phyloP scores from a whole-genome alignment of 352 stramenopile species.

The Phytophthora lateralis region DNA sequence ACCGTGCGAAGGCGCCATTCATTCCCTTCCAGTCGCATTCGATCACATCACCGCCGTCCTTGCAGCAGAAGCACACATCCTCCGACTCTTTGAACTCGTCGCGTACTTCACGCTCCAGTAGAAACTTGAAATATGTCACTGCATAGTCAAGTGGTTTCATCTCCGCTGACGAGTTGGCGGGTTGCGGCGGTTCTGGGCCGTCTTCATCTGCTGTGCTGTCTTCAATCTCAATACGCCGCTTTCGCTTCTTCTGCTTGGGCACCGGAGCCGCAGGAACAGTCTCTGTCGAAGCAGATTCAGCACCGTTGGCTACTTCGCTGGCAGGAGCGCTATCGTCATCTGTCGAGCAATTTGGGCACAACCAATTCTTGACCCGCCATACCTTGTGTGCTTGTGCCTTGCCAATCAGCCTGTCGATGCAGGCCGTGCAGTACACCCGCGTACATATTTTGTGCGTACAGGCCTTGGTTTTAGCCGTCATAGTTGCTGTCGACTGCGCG shows the following conservation, averaged over 20 bases:
- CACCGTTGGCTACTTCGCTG: slow-evolving; percentile 2
- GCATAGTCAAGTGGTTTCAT: slow-evolving; percentile 73
- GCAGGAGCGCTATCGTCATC: slow-evolving; percentile 12
- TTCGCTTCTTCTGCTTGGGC: slow-evolving; percentile 54
- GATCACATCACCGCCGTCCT: slow-evolving; percentile 79
- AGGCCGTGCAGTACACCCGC: slow-evolving; percentile 59
- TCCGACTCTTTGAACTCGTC: slow-evolving; percentile 57
- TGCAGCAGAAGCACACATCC: slow-evolving; percentile 87
- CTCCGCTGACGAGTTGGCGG: slow-evolving; percentile 2
- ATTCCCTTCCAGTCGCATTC: slow-evolving; percentile 77
- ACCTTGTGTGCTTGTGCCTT: slow-evolving; percentile 63
- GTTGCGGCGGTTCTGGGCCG: background rate
- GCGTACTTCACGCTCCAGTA: slow-evolving; percentile 49
- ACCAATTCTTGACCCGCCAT: slow-evolving; percentile 59
- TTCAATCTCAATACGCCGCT: slow-evolving; percentile 37
- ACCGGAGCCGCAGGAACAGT: slow-evolving; percentile 1
- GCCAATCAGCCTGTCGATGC: slow-evolving; percentile 66
- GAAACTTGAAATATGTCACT: slow-evolving; percentile 71
- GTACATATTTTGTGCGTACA: slow-evolving; percentile 55
- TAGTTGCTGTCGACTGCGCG: slow-evolving; percentile 29
- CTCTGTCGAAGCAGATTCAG: background rate
- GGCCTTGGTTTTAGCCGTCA: slow-evolving; percentile 41
- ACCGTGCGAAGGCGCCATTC: slow-evolving; percentile 44
- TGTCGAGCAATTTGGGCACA: slow-evolving; percentile 67
- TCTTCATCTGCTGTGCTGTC: slow-evolving; percentile 33